Evolutionary conservation across 495 filamentous ascomycete genomes (phyloP).

Genomic region (Penicillium taxi): DNA sequence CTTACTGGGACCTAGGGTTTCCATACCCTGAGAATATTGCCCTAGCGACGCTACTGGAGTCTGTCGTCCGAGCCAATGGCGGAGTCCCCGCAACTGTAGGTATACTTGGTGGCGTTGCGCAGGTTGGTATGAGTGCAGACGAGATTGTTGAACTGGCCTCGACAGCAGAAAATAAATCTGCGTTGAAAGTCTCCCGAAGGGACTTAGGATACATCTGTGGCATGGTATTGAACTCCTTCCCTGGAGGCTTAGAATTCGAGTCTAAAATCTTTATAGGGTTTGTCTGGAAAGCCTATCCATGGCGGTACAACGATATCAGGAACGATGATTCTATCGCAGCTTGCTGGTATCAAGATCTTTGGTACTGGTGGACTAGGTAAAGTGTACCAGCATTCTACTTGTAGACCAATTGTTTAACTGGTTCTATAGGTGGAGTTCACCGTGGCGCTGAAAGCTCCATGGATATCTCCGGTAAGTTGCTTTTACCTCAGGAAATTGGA

Average conservation of each 20-base stretch:
- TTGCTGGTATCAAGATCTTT: conserved; percentile 88
- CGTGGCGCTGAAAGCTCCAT: conserved; percentile 75
- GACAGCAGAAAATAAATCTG: conserved; percentile 52
- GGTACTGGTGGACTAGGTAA: conserved; percentile 62
- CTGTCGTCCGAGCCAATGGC: conserved; percentile 67
- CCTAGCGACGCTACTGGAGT: conserved; percentile 64
- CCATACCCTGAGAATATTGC: conserved; percentile 73
- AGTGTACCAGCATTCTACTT: not conserved
- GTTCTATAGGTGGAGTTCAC: conserved; percentile 78
- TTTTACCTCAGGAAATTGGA: not conserved
- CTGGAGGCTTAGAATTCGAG: not conserved
- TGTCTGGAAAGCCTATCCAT: conserved; percentile 57
- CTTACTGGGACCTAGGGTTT: conserved; percentile 50
- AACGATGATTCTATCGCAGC: conserved; percentile 81
- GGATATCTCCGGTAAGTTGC: conserved; percentile 63
- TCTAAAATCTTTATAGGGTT: conserved; percentile 38
- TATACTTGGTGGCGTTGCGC: conserved; percentile 70
- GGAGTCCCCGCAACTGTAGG: conserved; percentile 91
- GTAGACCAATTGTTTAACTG: conserved; percentile 3
- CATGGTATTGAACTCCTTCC: conserved; percentile 46
- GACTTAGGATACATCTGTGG: conserved; percentile 79
- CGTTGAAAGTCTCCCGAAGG: conserved; percentile 75
- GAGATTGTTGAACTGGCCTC: conserved; percentile 65
- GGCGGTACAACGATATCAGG: conserved; percentile 90
- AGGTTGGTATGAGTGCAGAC: conserved; percentile 61